Percentiles rank a stretch among this genome's conserved stretches.
Conservation (phyloP, 768 basidiomycete species). For the Cystofilobasidium bisporidii region DNA sequence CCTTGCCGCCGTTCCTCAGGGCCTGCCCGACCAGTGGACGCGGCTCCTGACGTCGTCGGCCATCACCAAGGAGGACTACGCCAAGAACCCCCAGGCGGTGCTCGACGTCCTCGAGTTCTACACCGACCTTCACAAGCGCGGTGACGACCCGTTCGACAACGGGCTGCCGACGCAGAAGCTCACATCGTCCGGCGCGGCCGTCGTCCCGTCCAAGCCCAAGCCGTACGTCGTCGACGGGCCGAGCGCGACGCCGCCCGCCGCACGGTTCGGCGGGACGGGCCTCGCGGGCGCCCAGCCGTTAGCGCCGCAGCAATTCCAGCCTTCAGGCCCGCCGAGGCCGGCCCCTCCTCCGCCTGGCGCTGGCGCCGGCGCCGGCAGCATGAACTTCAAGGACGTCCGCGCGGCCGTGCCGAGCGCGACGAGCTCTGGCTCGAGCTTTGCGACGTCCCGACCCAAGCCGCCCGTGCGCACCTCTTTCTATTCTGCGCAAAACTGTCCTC, state of each 20-base stretch:
- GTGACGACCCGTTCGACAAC: constrained; percentile 53
- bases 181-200: background rate
- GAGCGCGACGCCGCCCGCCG: constrained; percentile 43
- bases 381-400: background rate
- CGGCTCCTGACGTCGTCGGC: constrained; percentile 93
- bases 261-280: constrained; percentile 84
- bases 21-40: constrained; percentile 95
- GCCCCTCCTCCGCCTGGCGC: constrained; percentile 8
- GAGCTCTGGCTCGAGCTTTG: background rate
- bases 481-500: too few species aligned
- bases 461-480: too few species aligned
- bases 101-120: constrained; percentile 97
- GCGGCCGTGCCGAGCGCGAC: background rate
- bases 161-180: too few species aligned
- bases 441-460: constrained; percentile 40
- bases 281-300: constrained; percentile 54
- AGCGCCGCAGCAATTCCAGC: constrained; percentile 26
- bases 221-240: constrained; percentile 11
- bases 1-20: constrained; percentile 47
- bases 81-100: constrained; percentile 91
- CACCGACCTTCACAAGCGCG: constrained; percentile 86
- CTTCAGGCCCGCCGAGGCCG: constrained; percentile 29
- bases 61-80: constrained; percentile 96
- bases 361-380: background rate
- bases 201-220: constrained; percentile 1